Conservation (phyloP, 768 basidiomycete genomes). For the Mycena rebaudengoi region DNA sequence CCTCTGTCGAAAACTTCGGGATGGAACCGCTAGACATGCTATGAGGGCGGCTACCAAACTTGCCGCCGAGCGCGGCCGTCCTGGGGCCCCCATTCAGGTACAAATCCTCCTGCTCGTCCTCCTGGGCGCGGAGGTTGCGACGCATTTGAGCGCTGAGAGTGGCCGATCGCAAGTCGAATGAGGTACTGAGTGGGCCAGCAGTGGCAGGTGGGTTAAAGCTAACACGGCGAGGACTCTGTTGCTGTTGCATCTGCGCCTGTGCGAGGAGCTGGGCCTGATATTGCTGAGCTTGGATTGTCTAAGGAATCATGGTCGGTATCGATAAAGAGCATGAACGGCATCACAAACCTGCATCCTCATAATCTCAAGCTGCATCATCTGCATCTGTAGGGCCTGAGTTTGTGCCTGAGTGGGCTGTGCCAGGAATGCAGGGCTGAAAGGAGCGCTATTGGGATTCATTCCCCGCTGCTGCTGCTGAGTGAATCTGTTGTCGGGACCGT, state of each 20-base stretch:
- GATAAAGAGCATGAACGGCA: not conserved
- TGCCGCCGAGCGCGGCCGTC: slow-evolving; percentile 82
- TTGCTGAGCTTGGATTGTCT: slow-evolving; percentile 81
- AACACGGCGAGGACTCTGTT: slow-evolving; percentile 55
- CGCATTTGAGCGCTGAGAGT: slow-evolving; percentile 67
- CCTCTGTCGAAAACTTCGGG: slow-evolving; percentile 46
- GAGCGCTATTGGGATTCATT: slow-evolving; percentile 62
- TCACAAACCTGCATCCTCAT: slow-evolving; percentile 78
- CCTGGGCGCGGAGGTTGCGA: slow-evolving; percentile 74
- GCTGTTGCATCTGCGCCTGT: slow-evolving; percentile 59
- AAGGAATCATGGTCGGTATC: slow-evolving; percentile 17
- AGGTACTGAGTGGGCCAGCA: slow-evolving; percentile 71
- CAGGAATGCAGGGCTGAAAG: slow-evolving; percentile 61
- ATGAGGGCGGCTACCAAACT: slow-evolving; percentile 72
- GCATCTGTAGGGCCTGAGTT: slow-evolving; percentile 77
- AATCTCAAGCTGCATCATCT: slow-evolving; percentile 87
- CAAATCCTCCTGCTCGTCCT: slow-evolving; percentile 68
- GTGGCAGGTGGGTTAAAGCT: slow-evolving; percentile 68
- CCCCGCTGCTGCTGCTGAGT: slow-evolving; percentile 70
- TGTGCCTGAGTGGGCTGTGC: slow-evolving; percentile 59
- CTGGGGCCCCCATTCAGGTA: no score
- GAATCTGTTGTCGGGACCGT: slow-evolving; percentile 73
- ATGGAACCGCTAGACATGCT: slow-evolving; percentile 49
- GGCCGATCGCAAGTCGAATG: slow-evolving; percentile 72
- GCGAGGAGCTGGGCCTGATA: slow-evolving; percentile 76